Evolutionary conservation across 257 asterid species (phyloP).

Genomic region (Capsicum baccatum): DNA sequence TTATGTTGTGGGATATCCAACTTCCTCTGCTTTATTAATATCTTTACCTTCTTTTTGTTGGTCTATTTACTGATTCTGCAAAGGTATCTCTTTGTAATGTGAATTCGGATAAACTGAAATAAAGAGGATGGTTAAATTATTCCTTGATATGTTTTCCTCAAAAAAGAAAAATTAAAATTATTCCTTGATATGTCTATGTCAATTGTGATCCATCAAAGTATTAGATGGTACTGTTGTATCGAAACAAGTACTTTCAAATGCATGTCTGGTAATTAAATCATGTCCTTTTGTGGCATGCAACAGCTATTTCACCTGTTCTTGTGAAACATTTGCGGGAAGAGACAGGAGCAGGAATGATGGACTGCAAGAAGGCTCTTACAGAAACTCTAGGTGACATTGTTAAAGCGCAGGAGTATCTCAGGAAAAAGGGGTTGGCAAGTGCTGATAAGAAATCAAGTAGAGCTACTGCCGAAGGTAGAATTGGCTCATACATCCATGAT

Average conservation of each 20-base stretch:
- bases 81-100: constrained; percentile 16
- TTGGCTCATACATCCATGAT: constrained; percentile 93
- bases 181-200: neutral
- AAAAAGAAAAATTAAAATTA: no score
- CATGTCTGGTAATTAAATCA: constrained; percentile 11
- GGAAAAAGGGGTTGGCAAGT: constrained; percentile 91
- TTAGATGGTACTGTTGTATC: neutral
- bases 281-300: constrained; percentile 43
- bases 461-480: constrained; percentile 94
- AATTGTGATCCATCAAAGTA: neutral
- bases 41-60: constrained; percentile 19
- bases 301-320: constrained; percentile 79
- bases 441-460: constrained; percentile 93
- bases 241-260: neutral
- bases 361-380: constrained; percentile 87
- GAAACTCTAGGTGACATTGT: constrained; percentile 83
- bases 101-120: constrained; percentile 14
- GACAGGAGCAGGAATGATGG: constrained; percentile 99
- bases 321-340: constrained; percentile 96
- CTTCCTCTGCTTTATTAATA: neutral
- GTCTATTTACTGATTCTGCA: neutral
- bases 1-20: constrained; percentile 4
- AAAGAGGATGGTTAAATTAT: neutral
- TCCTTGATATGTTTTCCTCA: neutral
- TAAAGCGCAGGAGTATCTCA: constrained; percentile 81